Base-by-base conservation (phyloP, 805 yeast genomes). In the Hanseniaspora meyeri region DNA sequence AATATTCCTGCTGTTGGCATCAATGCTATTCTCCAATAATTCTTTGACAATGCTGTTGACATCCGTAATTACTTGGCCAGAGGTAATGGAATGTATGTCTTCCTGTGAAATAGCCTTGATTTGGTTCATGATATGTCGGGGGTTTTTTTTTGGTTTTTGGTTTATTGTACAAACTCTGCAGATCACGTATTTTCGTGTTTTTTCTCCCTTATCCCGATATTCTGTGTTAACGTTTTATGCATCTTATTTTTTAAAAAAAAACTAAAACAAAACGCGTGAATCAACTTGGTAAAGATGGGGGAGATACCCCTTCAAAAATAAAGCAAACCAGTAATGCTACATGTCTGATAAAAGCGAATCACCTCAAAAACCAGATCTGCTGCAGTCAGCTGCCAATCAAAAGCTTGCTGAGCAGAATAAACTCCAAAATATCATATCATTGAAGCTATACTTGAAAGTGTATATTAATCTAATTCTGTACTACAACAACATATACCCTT, bases 1-100 rank as follows among this genome's bases (percentile, higher is more conserved):
- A 34, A 93, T 74, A 53, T 77, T 78, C 0, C 78, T 73, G 10
- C 93, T 77, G 24, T 75, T 68, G 0, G 97, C 93, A 70, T 93
- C 98, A 7, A 91, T 70, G 34, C 93, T 72, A 66, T 91, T 91
- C 63, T 91, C 98, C 2, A 93, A 74, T 1, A 90, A 70, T 66
- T 91, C 98, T 65, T 91, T 91, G 34, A 85, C 81, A 0, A 87
- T 85, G 0, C 91, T 80, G 0, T 79, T 73, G 45, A 93, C 69
- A 62, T 87, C 95, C 5, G 82, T 78, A 12, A 93, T 85, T 14
- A 93, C 97, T 67, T 93, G 98, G 0, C 96, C 96, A 0, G 97
- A 87, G 0, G 96, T 88, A 57, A 91, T 80, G 58, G 77, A 74
- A 61, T 85, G 87, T 7, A 89, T 75, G 61, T 90, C 95, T 10